Conservation (phyloP, 2,329 filamentous ascomycete genomes). For the Ophiostoma sp. region DNA sequence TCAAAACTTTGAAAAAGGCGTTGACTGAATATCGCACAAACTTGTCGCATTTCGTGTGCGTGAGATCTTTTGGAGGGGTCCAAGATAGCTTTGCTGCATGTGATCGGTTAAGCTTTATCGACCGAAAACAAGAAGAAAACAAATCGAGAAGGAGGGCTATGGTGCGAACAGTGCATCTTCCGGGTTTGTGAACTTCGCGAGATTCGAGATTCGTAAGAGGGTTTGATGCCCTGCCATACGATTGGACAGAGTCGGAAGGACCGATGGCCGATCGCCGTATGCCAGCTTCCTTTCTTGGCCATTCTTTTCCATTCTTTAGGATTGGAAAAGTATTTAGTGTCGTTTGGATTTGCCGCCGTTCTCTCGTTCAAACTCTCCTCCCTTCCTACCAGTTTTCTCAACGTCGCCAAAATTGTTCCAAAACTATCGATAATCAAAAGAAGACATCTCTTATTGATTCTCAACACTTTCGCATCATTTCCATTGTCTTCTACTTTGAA, state of each 20-base stretch:
- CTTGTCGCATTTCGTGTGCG: not conserved
- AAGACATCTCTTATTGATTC: not conserved
- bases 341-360: not conserved
- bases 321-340: not conserved
- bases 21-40: not conserved
- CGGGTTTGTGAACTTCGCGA: not conserved
- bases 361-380: not conserved
- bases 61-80: not conserved
- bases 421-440: not conserved
- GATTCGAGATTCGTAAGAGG: not conserved
- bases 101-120: not conserved
- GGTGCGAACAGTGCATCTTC: too few species aligned
- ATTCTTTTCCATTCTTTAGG: not conserved
- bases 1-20: not conserved
- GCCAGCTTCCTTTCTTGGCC: not conserved
- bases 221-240: constrained; percentile 1
- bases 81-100: not conserved
- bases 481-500: too few species aligned
- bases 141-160: not conserved
- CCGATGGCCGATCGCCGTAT: not conserved
- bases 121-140: not conserved
- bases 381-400: not conserved
- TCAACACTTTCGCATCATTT: not conserved
- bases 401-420: too few species aligned
- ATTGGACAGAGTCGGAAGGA: constrained; percentile 10